A percentile compares a stretch with the other conserved stretches of the same genome.
Evolutionary conservation across 805 yeast genomes (phyloP).

Genomic region (Ogataea kodamae): DNA sequence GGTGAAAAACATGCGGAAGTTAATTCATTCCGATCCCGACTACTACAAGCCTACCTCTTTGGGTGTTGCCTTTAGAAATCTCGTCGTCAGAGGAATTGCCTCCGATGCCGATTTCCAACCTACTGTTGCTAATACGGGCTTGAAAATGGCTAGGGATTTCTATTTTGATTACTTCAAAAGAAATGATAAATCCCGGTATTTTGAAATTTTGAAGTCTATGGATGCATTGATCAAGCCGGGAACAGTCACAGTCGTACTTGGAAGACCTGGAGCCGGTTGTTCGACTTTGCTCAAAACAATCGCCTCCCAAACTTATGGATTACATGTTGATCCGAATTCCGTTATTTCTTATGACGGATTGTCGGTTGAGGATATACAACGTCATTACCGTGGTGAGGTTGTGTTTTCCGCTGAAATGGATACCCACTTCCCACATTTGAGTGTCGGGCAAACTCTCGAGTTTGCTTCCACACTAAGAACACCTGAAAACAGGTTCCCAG

Average conservation of each 20-base stretch:
- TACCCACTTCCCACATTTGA: conserved; percentile 62
- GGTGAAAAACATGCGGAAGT: conserved; percentile 61
- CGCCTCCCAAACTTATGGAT: conserved; percentile 58
- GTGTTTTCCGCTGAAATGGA: conserved; percentile 69
- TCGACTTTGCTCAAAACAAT: conserved; percentile 62
- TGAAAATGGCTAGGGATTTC: conserved; percentile 32
- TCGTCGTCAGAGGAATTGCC: conserved; percentile 63
- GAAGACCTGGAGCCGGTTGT: conserved; percentile 84
- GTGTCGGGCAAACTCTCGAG: conserved; percentile 62
- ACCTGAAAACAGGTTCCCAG: conserved; percentile 58
- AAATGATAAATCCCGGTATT: conserved; percentile 34
- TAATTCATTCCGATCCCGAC: conserved; percentile 53
- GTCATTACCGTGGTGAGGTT: conserved; percentile 63
- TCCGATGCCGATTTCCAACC: conserved; percentile 66
- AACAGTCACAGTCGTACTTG: conserved; percentile 65
- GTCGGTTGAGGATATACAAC: conserved; percentile 45
- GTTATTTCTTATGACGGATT: conserved; percentile 52
- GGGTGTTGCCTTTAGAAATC: conserved; percentile 55
- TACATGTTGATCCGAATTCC: conserved; percentile 45
- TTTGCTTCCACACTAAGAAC: conserved; percentile 62
- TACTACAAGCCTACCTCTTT: conserved; percentile 59
- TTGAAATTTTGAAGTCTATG: conserved; percentile 61
- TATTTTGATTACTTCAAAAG: conserved; percentile 24
- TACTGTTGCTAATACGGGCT: conserved; percentile 46
- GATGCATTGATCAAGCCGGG: conserved; percentile 62